These are phyloP conservation scores for Fusarium subglutinans DNA, from an alignment of 2,329 filamentous ascomycete species.

Conservation along the genomic window DNA sequence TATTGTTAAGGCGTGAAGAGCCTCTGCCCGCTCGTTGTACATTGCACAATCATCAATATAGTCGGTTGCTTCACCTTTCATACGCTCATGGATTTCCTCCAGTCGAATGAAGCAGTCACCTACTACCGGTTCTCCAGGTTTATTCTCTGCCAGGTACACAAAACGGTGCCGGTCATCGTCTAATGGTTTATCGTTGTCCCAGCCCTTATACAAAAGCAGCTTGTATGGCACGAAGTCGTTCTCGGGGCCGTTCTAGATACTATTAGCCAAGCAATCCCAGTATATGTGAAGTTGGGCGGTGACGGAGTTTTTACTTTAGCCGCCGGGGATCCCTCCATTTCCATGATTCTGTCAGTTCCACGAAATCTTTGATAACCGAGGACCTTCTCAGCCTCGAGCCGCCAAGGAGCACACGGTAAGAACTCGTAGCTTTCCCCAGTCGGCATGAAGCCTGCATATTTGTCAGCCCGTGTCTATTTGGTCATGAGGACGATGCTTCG, in stretches of 20 bases:
- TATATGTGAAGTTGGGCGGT: not conserved
- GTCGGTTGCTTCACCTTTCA: not conserved
- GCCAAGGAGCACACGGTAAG: too few species aligned
- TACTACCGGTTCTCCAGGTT: fast-evolving
- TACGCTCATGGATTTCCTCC: not conserved
- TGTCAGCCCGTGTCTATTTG: fast-evolving
- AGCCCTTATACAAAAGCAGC: not conserved
- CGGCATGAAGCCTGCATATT: not conserved
- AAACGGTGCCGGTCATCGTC: not conserved
- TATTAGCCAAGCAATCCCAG: fast-evolving
- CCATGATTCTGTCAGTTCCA: not conserved
- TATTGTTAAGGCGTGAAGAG: too few species aligned
- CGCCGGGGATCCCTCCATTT: fast-evolving
- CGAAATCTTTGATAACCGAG: too few species aligned
- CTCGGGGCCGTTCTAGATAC: too few species aligned
- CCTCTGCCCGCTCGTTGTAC: too few species aligned
- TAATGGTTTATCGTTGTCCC: too few species aligned
- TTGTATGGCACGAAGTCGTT: fast-evolving
- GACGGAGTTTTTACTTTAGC: not conserved
- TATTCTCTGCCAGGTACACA: not conserved
- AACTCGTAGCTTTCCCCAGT: too few species aligned
- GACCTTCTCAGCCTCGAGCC: too few species aligned
- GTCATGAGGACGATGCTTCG: fast-evolving
- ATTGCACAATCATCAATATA: not conserved
- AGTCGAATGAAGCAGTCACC: not conserved